Base-by-base conservation (phyloP, 2,329 filamentous ascomycete genomes). In the Fusarium pseudoanthophilum region DNA sequence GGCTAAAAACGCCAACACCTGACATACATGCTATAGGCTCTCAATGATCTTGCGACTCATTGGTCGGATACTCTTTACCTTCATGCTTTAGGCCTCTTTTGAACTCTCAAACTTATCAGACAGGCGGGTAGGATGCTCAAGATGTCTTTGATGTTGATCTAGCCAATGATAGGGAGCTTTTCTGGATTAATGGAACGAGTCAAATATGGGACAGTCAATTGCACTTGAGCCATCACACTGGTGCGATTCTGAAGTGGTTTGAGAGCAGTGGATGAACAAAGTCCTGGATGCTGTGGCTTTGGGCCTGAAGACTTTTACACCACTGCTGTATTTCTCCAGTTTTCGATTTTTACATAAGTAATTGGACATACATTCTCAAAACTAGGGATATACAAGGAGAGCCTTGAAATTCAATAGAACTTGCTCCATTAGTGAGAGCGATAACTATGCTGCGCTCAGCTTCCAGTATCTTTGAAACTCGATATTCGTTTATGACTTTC, bases 241-340 rank as follows among this genome's bases (percentile, higher is more conserved):
- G 30, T n/a, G 26, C 21, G 15, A 40, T 55, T 28, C 15, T 40
- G 5, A 18, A 30, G 7, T 55, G 52, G 15, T 2, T 30, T n/a
- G 10, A 30, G 15, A 20, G 14, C 15, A 21, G 5, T 55, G 36
- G 26, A 55, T 30, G 26, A 55, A 55, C 5, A 30, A 24, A 28
- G 3, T 6, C 7, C 7, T 18, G 36, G 4, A n/a, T 28, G 15
- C 8, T 30, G 5, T 30, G 20, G 21, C 21, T 15, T 48, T 48
- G 2, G 21, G 15, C 26, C 20, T 11, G 6, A 11, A 20, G 18
- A 26, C 9, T 45, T 26, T 18, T 13, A 6, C 18, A 26, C 5
- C 7, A 30, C 6, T n/a, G 0, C 15, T 49, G 4, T 13, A 9
- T n/a, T 7, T n/a, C 28, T 32, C 28, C 5, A 11, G 28, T 14